Evolutionary conservation across 768 basidiomycete species (phyloP), one percentile per base, ranked within the genome.

Genomic region (Lanmaoa rubissima): DNA sequence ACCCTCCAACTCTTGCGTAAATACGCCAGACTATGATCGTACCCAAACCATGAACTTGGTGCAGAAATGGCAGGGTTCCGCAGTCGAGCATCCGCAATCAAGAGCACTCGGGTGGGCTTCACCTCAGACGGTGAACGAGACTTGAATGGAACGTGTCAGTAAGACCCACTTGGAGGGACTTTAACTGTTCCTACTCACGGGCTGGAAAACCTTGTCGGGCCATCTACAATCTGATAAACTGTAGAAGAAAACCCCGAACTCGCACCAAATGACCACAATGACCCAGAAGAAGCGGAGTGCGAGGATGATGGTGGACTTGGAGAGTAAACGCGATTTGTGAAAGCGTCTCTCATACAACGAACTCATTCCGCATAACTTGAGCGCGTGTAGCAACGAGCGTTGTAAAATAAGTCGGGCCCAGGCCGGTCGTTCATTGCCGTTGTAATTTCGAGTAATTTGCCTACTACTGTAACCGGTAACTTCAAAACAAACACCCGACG

Each of bases 1-100:
- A 84, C 82, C 55, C 77, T 81, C 90, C 90, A 93, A 54, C 80
- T 82, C 70, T 87, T 88, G 60, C 81, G 81, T 58, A 92, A 66
- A 65, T 85, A 82, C 60, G 63, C 87, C 77, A 62, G 80, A 78
- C 48, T 85, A 65, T 62, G 76, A 75, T 47, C 76, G 74, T 61
- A 78, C 40, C 74, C 71, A 16, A 74, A 65, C 73, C 82, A 82
- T 16, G 78, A 74, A 13, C 42, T 57, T n/a, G 50, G 26, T 8
- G 52, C 41, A 28, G 56, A 75, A 63, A 40, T 76, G 71, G 50
- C 75, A 69, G 52, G 70, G 53, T 62, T 72, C 39, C 73, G 77
- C 14, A 90, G 76, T 65, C 87, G 89, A 9, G 85, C 79, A 63
- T 93, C 91, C 4, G 89, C 78, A 10, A 90, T 66, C 53, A 93